Conservation (phyloP, 768 basidiomycete genomes). For the Mycena metata region DNA sequence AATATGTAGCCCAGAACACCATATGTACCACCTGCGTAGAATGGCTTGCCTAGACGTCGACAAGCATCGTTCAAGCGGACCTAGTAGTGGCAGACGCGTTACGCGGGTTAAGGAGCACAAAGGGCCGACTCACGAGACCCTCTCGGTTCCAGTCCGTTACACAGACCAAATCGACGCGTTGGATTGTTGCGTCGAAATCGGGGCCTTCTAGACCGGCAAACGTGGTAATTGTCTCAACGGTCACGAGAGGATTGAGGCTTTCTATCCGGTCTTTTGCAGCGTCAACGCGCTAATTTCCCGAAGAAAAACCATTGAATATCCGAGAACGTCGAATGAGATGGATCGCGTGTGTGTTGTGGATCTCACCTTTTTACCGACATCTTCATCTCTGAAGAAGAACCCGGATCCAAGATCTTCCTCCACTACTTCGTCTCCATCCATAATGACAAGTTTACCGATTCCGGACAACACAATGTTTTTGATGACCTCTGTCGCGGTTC, state of each 20-base stretch:
- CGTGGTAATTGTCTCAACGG: constrained; percentile 76
- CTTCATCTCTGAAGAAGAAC: constrained; percentile 94
- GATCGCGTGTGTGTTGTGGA: constrained; percentile 29
- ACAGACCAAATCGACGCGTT: constrained; percentile 86
- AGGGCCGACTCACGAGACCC: constrained; percentile 69
- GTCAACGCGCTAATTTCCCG: constrained; percentile 78
- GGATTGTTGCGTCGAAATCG: constrained; percentile 70
- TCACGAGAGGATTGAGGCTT: constrained; percentile 92
- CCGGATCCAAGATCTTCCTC: constrained; percentile 91
- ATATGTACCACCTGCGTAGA: constrained; percentile 94
- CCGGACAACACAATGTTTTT: constrained; percentile 99
- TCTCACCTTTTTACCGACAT: constrained; percentile 89
- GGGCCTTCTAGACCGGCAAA: constrained; percentile 62
- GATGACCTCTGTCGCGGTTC: constrained; percentile 92
- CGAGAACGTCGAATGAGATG: constrained; percentile 35
- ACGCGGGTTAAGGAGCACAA: constrained; percentile 28
- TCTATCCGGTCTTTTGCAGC: constrained; percentile 89
- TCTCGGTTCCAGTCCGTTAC: constrained; percentile 83
- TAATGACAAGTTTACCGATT: constrained; percentile 88
- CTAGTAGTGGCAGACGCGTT: constrained; percentile 57
- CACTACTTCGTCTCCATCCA: constrained; percentile 81
- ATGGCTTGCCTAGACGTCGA: constrained; percentile 77
- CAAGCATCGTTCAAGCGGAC: constrained; percentile 85
- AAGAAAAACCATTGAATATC: constrained; percentile 58
- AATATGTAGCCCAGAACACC: constrained; percentile 95